phyloP scores from a whole-genome alignment of 2,329 filamentous ascomycete genomes.

The Colletotrichum falcatum region DNA sequence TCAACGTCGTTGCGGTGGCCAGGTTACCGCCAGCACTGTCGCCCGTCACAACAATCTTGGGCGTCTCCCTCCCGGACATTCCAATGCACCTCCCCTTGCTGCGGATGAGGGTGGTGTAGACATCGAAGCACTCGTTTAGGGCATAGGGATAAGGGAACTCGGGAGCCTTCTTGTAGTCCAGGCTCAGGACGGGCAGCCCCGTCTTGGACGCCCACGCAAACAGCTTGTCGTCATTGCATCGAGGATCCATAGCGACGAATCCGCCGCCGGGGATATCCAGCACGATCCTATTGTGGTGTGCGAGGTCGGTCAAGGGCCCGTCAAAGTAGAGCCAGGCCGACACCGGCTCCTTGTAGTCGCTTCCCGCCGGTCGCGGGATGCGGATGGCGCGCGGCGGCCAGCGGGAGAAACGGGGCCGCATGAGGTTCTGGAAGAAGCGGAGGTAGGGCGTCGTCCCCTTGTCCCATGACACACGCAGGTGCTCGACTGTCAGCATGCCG shows the following conservation, averaged over 20 bases:
- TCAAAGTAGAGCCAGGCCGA: constrained; percentile 95
- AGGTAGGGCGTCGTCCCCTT: constrained; percentile 93
- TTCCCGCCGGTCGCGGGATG: constrained; percentile 83
- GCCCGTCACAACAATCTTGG: constrained; percentile 59
- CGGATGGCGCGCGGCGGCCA: constrained; percentile 86
- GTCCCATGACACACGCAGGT: constrained; percentile 94
- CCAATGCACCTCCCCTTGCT: constrained; percentile 57
- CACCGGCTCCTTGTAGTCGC: constrained; percentile 86
- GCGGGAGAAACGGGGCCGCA: constrained; percentile 82
- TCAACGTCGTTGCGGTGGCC: constrained; percentile 79
- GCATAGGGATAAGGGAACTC: constrained; percentile 63
- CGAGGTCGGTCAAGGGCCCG: constrained; percentile 82
- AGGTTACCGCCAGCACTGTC: constrained; percentile 64
- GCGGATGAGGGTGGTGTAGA: constrained; percentile 53
- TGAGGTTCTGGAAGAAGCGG: constrained; percentile 74
- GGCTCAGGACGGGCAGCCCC: constrained; percentile 86
- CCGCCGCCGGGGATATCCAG: constrained; percentile 94
- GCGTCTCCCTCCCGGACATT: constrained; percentile 54
- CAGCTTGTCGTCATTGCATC: constrained; percentile 93
- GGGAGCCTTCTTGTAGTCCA: constrained; percentile 79
- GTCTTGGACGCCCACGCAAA: constrained; percentile 92
- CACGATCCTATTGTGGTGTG: constrained; percentile 81
- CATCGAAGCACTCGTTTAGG: constrained; percentile 64
- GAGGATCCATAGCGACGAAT: constrained; percentile 96
- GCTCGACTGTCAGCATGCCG: constrained; percentile 87